Percentiles rank a stretch among this genome's conserved stretches.
phyloP scores from a whole-genome alignment of 176 grass and related monocot genomes.

The Paspalum vaginatum region DNA sequence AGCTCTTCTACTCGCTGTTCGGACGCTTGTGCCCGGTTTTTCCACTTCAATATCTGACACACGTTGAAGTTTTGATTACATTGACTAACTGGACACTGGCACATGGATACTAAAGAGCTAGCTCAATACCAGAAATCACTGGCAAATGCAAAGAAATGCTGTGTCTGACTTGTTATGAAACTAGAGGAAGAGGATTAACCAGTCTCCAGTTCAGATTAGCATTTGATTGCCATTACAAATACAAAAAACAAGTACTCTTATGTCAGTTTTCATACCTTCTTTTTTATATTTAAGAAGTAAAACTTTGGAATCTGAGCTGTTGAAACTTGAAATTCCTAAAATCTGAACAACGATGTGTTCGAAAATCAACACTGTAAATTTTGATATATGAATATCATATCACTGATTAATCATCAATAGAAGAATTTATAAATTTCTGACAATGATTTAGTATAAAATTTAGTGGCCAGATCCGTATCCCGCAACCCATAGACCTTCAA shows the following conservation, averaged over 20 bases:
- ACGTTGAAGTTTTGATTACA: constrained; percentile 28
- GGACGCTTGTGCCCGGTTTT: constrained; percentile 52
- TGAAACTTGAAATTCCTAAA: background rate
- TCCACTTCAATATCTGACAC: constrained; percentile 80
- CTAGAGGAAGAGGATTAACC: background rate
- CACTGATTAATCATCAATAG: background rate
- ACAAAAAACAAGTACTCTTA: background rate
- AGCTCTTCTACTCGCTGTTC: constrained; percentile 62
- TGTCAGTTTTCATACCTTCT: background rate
- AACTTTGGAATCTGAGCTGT: background rate
- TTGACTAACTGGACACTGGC: background rate
- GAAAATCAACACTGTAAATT: background rate
- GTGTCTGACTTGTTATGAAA: background rate
- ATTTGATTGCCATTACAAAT: background rate
- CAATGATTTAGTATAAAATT: background rate
- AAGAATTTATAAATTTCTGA: background rate
- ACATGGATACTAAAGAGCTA: background rate
- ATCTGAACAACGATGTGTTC: background rate
- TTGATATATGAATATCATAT: background rate
- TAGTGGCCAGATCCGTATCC: background rate
- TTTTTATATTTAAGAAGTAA: background rate
- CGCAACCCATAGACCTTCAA: background rate
- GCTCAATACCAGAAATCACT: background rate
- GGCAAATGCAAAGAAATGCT: background rate
- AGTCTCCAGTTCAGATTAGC: background rate